Base-by-base conservation (phyloP, 169 alveolate species). In the Eimeria sp. region DNA sequence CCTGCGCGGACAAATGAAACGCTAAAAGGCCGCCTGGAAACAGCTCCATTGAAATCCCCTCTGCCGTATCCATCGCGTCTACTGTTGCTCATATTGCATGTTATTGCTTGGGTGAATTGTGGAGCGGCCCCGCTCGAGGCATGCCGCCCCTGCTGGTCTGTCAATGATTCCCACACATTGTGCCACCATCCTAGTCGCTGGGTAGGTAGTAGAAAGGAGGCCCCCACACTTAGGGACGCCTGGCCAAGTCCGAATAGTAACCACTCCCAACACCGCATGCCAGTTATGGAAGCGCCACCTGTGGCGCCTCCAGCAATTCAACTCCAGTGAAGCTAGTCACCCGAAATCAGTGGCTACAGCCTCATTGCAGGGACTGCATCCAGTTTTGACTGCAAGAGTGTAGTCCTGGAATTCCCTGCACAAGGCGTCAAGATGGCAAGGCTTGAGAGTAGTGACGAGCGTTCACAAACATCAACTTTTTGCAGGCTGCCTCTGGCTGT, bases 251-350 rank as follows among this genome's bases (percentile, higher is more conserved):
- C 88, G 43, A 47, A 11, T 4, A 78, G 67, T 11, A 78, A 67
- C 88, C 88, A 78, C 20, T n/a, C 65, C 88, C 61, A 51, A 63
- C 47, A 22, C 67, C 65, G 88, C 88, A 78, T 78, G 47, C 88
- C 65, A 78, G 88, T 45, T 40, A 76, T 22, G 63, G 40, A 45
- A 45, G 16, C 86, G 11, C 83, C 14, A 18, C 54, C 51, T 14
- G 30, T 2, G 57, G 57, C 54, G 14, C 51, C 18, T 40, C 57
- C 16, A 40, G 57, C 57, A 30, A 1, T 67, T 67, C 25, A 67
- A 67, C 78, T 73, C 6, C 54, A 40, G 57, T 43, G 83, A 14
- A 14, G 54, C 57, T 18, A 73, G 57, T 40, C 30, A 34, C 14
- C 34, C 34, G 54, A 18, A 43, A 73, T 16, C 82, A 16, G 25